Conservation (phyloP, 2,329 filamentous ascomycete species). For the Dendryphion nanum region DNA sequence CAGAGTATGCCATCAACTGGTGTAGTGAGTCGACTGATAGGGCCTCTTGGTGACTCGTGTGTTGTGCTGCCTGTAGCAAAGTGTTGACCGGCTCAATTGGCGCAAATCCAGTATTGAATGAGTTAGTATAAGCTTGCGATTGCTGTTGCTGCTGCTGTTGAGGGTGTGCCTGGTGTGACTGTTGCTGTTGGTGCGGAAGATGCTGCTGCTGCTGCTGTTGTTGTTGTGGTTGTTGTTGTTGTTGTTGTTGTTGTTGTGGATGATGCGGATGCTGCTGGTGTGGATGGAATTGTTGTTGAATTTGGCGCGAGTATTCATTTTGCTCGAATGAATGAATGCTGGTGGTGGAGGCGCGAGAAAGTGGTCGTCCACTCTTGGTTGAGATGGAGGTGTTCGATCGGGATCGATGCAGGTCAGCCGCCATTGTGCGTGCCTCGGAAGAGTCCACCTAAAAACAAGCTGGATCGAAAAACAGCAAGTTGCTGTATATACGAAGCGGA, state of each 20-base stretch:
- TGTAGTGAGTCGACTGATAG: conserved; percentile 34
- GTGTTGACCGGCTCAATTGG: conserved; percentile 31
- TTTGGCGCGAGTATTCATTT: conserved; percentile 25
- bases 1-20: conserved; percentile 29
- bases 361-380: conserved; percentile 44
- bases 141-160: conserved; percentile 18
- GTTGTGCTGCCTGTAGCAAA: conserved; percentile 36
- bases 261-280: conserved; percentile 22
- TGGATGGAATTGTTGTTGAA: conserved; percentile 19
- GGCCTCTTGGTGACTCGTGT: conserved; percentile 35
- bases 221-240: conserved; percentile 24
- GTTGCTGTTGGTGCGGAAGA: conserved; percentile 22
- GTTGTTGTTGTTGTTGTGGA: conserved; percentile 19
- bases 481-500: too few species aligned
- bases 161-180: conserved; percentile 22
- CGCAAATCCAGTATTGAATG: conserved; percentile 26
- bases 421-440: conserved; percentile 18
- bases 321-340: conserved; percentile 43
- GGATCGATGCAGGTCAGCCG: conserved; percentile 13
- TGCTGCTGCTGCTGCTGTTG: conserved; percentile 19
- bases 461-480: too few species aligned
- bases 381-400: conserved; percentile 43
- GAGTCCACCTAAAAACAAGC: too few species aligned
- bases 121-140: conserved; percentile 15
- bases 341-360: conserved; percentile 50